A percentile compares a stretch with the other conserved stretches of the same genome.
Conservation (phyloP, 2,329 filamentous ascomycete genomes). For the Alternaria conjuncta region DNA sequence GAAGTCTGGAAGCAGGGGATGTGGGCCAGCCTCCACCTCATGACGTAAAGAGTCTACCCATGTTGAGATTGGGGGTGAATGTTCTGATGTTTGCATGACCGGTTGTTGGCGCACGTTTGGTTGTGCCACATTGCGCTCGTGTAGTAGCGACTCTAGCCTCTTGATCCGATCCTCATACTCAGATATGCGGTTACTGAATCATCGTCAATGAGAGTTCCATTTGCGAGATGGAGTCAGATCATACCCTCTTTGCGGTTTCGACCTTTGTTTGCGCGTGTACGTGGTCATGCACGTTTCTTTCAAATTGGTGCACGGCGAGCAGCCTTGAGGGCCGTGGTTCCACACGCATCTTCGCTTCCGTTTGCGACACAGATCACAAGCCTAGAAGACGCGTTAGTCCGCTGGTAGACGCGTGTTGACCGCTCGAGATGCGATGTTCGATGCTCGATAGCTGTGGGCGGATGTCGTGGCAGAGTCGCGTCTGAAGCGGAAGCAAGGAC, state of each 20-base stretch:
- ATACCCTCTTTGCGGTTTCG: slow-evolving; percentile 32
- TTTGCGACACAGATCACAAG: slow-evolving; percentile 35
- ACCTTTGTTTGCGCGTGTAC: slow-evolving; percentile 31
- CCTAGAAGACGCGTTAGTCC: slow-evolving; percentile 9
- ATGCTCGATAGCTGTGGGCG: not conserved
- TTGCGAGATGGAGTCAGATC: not conserved
- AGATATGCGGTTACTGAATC: slow-evolving; percentile 23
- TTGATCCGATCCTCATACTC: slow-evolving; percentile 36
- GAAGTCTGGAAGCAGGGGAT: slow-evolving; percentile 13
- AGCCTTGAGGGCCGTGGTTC: slow-evolving; percentile 22
- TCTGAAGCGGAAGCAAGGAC: not conserved
- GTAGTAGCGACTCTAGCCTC: slow-evolving; percentile 29
- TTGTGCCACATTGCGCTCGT: slow-evolving; percentile 28
- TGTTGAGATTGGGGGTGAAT: slow-evolving; percentile 18
- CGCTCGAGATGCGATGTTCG: not conserved
- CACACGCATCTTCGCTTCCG: slow-evolving; percentile 35
- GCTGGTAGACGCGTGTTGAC: not conserved
- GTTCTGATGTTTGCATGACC: slow-evolving; percentile 20
- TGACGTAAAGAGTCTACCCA: slow-evolving; percentile 28
- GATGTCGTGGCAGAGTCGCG: not conserved
- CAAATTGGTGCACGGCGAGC: slow-evolving; percentile 26
- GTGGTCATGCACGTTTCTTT: slow-evolving; percentile 34
- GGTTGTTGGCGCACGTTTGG: slow-evolving; percentile 21
- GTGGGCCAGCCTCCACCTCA: slow-evolving; percentile 23
- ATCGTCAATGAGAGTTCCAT: not conserved